A percentile compares a stretch with the other conserved stretches of the same genome.
These are phyloP conservation scores for Perilla frutescens DNA, from an alignment of 257 asterid genomes.

Conservation along the genomic window DNA sequence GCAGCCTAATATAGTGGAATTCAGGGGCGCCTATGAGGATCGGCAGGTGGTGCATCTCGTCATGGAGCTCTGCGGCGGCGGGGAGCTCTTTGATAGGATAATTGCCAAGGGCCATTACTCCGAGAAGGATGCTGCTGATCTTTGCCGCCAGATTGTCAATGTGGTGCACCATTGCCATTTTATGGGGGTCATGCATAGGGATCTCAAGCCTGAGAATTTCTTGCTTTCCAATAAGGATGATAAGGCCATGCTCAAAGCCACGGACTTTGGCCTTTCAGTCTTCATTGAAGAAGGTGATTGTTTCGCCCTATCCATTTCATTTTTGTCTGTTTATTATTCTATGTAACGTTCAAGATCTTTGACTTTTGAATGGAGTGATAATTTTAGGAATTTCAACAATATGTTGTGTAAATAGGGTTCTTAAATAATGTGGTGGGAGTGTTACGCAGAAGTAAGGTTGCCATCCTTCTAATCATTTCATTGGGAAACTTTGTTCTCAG, in stretches of 20 bases:
- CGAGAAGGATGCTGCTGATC: constrained; percentile 74
- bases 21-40: constrained; percentile 84
- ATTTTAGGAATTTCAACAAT: neutral
- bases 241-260: constrained; percentile 73
- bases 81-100: constrained; percentile 80
- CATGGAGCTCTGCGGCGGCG: constrained; percentile 89
- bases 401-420: neutral
- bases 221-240: constrained; percentile 75
- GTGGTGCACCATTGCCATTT: constrained; percentile 88
- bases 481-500: neutral
- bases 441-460: constrained; percentile 3
- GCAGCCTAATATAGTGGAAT: constrained; percentile 82
- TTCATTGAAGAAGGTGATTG: constrained; percentile 78
- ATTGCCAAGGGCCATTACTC: constrained; percentile 87
- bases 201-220: constrained; percentile 93
- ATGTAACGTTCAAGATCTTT: neutral
- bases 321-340: neutral
- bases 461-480: neutral
- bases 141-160: constrained; percentile 81
- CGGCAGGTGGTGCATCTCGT: constrained; percentile 73
- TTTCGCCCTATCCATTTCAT: neutral
- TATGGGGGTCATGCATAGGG: constrained; percentile 93
- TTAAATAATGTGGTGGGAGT: constrained; percentile 3
- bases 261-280: constrained; percentile 89
- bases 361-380: neutral